Conservation (phyloP, 371 early-diverging fungal species). For the Thermomucor indicae-seudaticae region DNA sequence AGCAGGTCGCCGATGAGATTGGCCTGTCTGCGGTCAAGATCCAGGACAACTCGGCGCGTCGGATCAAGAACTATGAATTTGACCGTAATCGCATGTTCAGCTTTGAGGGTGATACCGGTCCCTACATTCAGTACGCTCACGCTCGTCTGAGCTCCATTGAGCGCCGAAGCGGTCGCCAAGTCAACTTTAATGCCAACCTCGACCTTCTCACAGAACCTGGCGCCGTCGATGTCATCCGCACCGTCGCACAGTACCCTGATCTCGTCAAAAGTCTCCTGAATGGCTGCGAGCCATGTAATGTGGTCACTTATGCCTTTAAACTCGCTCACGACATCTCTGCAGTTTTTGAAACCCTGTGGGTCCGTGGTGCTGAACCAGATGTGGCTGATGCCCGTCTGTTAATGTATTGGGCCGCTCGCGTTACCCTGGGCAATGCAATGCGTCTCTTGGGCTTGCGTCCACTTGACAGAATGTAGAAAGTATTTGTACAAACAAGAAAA, state of each 20-base stretch:
- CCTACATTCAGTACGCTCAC: conserved; percentile 98
- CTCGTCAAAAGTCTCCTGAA: conserved; percentile 62
- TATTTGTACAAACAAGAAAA: not conserved
- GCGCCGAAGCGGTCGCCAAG: conserved; percentile 64
- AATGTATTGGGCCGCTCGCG: conserved; percentile 72
- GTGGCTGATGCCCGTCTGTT: conserved; percentile 79
- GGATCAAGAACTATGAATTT: conserved; percentile 98
- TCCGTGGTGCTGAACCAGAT: conserved; percentile 73
- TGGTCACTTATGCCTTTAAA: conserved; percentile 92
- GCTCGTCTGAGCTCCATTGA: conserved; percentile 94
- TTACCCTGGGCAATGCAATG: conserved; percentile 85
- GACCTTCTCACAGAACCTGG: conserved; percentile 68
- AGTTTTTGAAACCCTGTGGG: conserved; percentile 82
- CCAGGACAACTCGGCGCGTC: conserved; percentile 95
- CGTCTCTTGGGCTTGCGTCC: conserved; percentile 75
- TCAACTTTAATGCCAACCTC: conserved; percentile 62
- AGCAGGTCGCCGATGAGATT: conserved; percentile 75
- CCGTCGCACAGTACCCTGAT: conserved; percentile 91
- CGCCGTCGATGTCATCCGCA: conserved; percentile 72
- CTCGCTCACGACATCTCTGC: conserved; percentile 83
- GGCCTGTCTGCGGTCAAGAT: conserved; percentile 92
- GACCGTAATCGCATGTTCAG: conserved; percentile 94
- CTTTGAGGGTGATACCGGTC: conserved; percentile 99
- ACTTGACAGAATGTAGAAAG: conserved; percentile 79
- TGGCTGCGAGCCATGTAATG: conserved; percentile 88